Evolutionary conservation across 768 basidiomycete genomes (phyloP).

Genomic region (Tephrocybe rancida): DNA sequence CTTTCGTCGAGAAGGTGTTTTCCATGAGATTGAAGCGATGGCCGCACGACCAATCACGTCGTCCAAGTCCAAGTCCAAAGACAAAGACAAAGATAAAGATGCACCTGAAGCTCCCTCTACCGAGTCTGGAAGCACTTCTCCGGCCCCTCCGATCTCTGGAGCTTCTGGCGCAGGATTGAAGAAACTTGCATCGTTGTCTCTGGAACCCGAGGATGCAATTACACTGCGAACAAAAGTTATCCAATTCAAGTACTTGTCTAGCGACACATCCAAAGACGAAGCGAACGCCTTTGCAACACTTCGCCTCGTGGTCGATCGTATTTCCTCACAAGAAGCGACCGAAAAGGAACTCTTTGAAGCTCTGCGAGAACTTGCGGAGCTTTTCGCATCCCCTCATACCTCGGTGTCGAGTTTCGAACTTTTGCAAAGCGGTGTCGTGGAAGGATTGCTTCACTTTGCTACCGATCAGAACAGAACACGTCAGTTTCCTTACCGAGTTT

Average conservation of each 20-base stretch:
- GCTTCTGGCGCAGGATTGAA: slow-evolving; percentile 64
- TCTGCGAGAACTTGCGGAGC: slow-evolving; percentile 73
- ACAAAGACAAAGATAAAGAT: slow-evolving; percentile 53
- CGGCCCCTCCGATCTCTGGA: slow-evolving; percentile 33
- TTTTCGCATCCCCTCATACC: slow-evolving; percentile 74
- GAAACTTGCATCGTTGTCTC: slow-evolving; percentile 65
- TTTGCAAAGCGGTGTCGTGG: slow-evolving; percentile 91
- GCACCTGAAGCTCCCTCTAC: slow-evolving; percentile 37
- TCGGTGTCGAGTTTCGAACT: slow-evolving; percentile 96
- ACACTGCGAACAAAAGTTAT: slow-evolving; percentile 91
- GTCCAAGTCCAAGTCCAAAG: slow-evolving; percentile 41
- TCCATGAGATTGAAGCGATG: slow-evolving; percentile 88
- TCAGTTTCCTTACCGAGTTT: slow-evolving; percentile 31
- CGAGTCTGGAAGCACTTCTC: slow-evolving; percentile 38
- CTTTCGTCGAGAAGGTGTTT: slow-evolving; percentile 93
- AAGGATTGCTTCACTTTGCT: slow-evolving; percentile 81
- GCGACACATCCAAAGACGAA: slow-evolving; percentile 55
- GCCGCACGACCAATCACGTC: slow-evolving; percentile 65
- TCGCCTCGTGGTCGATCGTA: slow-evolving; percentile 61
- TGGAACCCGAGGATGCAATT: slow-evolving; percentile 89
- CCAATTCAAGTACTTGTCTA: slow-evolving; percentile 75
- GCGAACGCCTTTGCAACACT: slow-evolving; percentile 69
- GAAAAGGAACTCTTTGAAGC: slow-evolving; percentile 67
- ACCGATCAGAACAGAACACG: slow-evolving; percentile 66
- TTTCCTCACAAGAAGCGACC: slow-evolving; percentile 54